Conservation (phyloP, 2,329 filamentous ascomycete genomes). For the Cyclaneusma minus region DNA sequence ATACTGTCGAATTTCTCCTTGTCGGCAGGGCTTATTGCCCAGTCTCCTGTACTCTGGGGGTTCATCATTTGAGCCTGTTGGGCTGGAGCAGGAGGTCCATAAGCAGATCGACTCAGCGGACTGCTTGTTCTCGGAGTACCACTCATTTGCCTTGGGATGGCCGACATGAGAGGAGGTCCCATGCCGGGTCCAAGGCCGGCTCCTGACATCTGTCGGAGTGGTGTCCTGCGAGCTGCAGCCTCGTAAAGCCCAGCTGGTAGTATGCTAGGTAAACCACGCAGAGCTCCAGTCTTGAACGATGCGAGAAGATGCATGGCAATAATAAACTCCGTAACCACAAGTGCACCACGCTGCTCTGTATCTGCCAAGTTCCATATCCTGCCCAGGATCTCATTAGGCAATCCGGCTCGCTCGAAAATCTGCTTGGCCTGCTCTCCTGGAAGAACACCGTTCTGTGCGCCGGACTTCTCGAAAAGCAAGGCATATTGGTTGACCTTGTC, state of each 20-base stretch:
- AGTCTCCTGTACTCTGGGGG: conserved; percentile 35
- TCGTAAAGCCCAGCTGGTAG: conserved; percentile 82
- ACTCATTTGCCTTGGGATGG: conserved; percentile 72
- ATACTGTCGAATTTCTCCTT: conserved; percentile 80
- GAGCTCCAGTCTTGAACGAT: conserved; percentile 70
- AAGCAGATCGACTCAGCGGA: conserved; percentile 34
- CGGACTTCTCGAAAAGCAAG: conserved; percentile 79
- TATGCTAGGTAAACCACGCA: conserved; percentile 64
- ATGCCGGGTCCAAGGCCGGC: conserved; percentile 23
- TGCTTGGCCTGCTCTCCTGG: conserved; percentile 77
- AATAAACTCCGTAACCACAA: conserved; percentile 84
- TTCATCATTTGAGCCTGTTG: too few relatives aligned
- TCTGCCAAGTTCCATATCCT: conserved; percentile 93
- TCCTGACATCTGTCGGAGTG: conserved; percentile 23
- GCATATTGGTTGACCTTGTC: conserved; percentile 86
- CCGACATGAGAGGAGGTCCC: conserved; percentile 43
- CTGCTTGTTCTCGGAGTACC: conserved; percentile 45
- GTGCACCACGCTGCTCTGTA: conserved; percentile 76
- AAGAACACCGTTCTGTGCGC: conserved; percentile 59
- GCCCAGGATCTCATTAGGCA: conserved; percentile 84
- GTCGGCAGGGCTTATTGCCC: conserved; percentile 70
- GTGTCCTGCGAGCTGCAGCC: conserved; percentile 59
- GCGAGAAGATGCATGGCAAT: conserved; percentile 96
- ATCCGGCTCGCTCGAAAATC: conserved; percentile 84
- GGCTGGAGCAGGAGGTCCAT: conserved; percentile 27